phyloP scores from a whole-genome alignment of 2,329 filamentous ascomycete genomes.

The Colletotrichum tabaci region DNA sequence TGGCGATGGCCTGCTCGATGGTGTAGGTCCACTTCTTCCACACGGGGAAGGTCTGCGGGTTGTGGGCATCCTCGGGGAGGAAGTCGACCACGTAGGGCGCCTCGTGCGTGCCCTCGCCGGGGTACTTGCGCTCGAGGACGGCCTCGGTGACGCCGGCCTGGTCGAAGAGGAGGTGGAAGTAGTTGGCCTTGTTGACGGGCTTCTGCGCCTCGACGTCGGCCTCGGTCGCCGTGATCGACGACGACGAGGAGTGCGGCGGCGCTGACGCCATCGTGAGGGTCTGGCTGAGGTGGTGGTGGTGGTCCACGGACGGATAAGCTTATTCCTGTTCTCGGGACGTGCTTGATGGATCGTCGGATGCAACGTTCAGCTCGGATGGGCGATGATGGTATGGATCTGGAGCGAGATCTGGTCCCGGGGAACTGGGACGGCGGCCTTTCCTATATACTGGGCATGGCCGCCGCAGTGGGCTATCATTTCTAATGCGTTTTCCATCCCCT shows the following conservation, averaged over 20 bases:
- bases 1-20: constrained; percentile 71
- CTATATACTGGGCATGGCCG: constrained; percentile 35
- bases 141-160: constrained; percentile 71
- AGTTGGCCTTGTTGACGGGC: constrained; percentile 53
- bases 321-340: constrained; percentile 20
- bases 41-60: constrained; percentile 71
- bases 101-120: constrained; percentile 72
- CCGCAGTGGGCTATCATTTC: constrained; percentile 26
- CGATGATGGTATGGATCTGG: constrained; percentile 21
- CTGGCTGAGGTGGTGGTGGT: not conserved
- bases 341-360: constrained; percentile 8
- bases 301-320: not conserved
- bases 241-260: constrained; percentile 46
- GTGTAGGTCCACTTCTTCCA: constrained; percentile 75
- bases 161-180: constrained; percentile 70
- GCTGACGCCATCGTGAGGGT: constrained; percentile 38
- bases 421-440: constrained; percentile 22
- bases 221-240: constrained; percentile 53
- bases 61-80: constrained; percentile 74
- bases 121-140: constrained; percentile 69
- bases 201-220: constrained; percentile 60
- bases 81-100: constrained; percentile 76
- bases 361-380: constrained; percentile 15
- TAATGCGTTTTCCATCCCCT: constrained; percentile 35
- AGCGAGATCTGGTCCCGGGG: constrained; percentile 30